Base-by-base conservation (phyloP, 2,329 filamentous ascomycete species). In the Fusarium keratoplasticum region DNA sequence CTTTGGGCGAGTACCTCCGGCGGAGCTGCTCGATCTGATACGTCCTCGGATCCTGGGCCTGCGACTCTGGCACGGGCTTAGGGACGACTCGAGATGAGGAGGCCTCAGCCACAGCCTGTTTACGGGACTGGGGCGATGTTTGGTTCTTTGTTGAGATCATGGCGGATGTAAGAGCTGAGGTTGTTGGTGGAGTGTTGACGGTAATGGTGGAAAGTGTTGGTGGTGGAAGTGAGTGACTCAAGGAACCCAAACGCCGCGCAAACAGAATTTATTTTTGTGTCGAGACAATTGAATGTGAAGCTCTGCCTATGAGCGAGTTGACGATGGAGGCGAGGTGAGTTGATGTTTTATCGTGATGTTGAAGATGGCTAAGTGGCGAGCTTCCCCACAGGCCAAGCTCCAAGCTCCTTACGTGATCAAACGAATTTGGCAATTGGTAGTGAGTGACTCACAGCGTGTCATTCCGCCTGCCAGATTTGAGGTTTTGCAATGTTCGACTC, bases 1-100 rank as follows among this genome's bases (percentile, higher is more conserved):
- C 85, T 58, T 82, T 83, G 8, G 88, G 85, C 2, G 84, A 85
- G 81, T 90, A 96, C 36, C 94, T 89, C 72, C 90, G 89, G 76
- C 90, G 87, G 70, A 96, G 83, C 84, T 96, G 94, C 70, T 89
- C 89, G 60, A 96, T 83, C 81, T 96, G 93, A 79, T 95, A 96
- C 66, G 88, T 88, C 73, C 93, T 88, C 8, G 94, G 93, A 79
- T 95, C 90, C 69, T 91, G 87, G 33, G 85, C 81, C 81, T 95
- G 92, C 13, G 88, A 86, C 67, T 88, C 85, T 8, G 94, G 90
- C 3, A 93, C 84, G 13, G 94, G 94, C 78, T 91, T 92, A 67
- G 88, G 81, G 35, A 93, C 89, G 22, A 92, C 83, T 67, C 88
- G 87, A 50, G 86, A 86, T 35, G 82, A 65, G 2, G 84, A 77